Base-by-base conservation (phyloP, 176 grass and related monocot species). In the Phoenix dactylifera region DNA sequence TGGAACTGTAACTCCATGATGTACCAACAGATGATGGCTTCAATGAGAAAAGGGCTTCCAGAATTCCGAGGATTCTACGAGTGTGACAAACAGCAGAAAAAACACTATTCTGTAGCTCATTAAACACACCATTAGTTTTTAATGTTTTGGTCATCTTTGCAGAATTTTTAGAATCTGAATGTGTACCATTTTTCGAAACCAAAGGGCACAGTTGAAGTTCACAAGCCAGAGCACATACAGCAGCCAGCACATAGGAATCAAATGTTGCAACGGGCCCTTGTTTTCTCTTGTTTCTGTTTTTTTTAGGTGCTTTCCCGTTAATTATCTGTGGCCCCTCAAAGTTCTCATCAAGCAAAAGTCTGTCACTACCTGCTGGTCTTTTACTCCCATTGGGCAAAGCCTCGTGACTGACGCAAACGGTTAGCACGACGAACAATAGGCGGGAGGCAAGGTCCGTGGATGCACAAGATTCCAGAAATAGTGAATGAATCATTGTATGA, bases 21-120 rank as follows among this genome's bases (percentile, higher is more conserved):
- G 94, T 98, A 57, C 94, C 94, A 24, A 93, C 85, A 55, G 94
- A 98, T 59, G 94, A 98, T 60, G 94, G 94, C 80, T 98, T 98
- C 84, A 98, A 50, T 50, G 94, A 93, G 85, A 98, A 98, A 75
- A 98, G 84, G 75, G 93, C 93, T 82, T 98, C 93, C 64, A 98
- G 64, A 68, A 98, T 98, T 63, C 79, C 73, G 75, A 98, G 82
- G 75, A 98, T 98, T 74, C 93, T 77, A 57, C 68, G 93, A 35
- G 88, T 92, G 70, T 98, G 93, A 79, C 81, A 60, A 63, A 98
- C 75, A 53, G 93, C 93, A 63, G 84, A 83, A 50, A 62, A 80
- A 63, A 98, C 74, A 70, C 79, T 98, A 51, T 72, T 98, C 25
- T 86, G 76, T 64, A 86, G 63, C 74, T 89, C 84, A 18, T 64